Percentiles rank a stretch among this genome's conserved stretches.
These are phyloP conservation scores for Aureobasidium uvarum DNA, from an alignment of 2,329 filamentous ascomycete species.

Conservation along the genomic window DNA sequence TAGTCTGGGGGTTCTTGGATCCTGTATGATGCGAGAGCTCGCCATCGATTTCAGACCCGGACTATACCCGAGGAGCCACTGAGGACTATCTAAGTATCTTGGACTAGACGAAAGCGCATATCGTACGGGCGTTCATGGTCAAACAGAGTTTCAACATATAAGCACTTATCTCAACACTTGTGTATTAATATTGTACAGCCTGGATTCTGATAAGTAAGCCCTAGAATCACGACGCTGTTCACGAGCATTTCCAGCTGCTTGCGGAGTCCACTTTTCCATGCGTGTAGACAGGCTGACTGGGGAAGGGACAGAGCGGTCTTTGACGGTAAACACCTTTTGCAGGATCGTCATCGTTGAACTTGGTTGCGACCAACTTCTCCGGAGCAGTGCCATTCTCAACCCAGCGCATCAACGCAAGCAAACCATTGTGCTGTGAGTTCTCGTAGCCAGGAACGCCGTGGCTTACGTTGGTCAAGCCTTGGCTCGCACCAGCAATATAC, in stretches of 20 bases:
- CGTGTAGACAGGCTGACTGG: not conserved
- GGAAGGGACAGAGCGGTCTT: slow-evolving; percentile 14
- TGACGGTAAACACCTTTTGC: not conserved
- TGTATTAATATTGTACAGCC: too few species aligned
- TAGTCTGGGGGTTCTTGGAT: not conserved
- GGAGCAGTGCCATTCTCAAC: slow-evolving; percentile 42
- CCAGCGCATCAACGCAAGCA: slow-evolving; percentile 42
- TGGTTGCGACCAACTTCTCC: slow-evolving; percentile 40
- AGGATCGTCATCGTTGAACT: slow-evolving; percentile 36
- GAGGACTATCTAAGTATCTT: too few species aligned
- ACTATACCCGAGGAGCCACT: not conserved
- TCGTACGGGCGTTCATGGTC: too few species aligned
- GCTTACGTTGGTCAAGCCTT: slow-evolving; percentile 41
- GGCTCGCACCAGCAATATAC: slow-evolving; percentile 34
- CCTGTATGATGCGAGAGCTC: slow-evolving; percentile 13
- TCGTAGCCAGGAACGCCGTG: slow-evolving; percentile 35
- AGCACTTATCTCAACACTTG: too few species aligned
- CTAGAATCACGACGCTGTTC: not conserved
- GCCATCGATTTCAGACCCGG: not conserved
- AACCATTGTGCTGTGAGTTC: slow-evolving; percentile 39
- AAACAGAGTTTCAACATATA: too few species aligned
- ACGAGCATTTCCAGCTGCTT: slow-evolving; percentile 28
- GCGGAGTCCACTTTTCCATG: not conserved
- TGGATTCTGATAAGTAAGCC: not conserved
- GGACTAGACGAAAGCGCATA: too few species aligned